Evolutionary conservation across 768 basidiomycete species (phyloP), one percentile per base, ranked within the genome.

Genomic region (Leucocoprinus birnbaumii): DNA sequence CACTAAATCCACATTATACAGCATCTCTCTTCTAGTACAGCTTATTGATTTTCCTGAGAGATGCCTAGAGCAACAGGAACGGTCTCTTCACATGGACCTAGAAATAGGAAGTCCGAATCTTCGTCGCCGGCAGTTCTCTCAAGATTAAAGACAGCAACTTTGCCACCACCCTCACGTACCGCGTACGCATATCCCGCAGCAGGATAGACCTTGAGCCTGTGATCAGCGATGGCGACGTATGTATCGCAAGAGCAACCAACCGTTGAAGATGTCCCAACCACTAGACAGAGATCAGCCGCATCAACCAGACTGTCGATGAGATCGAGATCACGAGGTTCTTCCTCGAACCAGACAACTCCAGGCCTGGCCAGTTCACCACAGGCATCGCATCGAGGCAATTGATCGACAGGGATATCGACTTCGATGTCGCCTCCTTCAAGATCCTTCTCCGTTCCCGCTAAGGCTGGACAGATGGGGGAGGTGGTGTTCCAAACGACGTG

Each of bases 261-360:
- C 19, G 71, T 73, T 2, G 79, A 80, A 3, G 78, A 80, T 31
- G 82, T 84, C 18, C 82, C 83, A 50, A 84, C 67, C 4, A 84
- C 79, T 2, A 85, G 65, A 47, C 75, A 75, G 13, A 84, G 62
- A 65, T 84, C 82, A 7, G 76, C 79, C n/a, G 68, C 52, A 2
- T 68, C 62, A 1, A 83, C 74, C 10, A 79, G 40, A 16, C 68
- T 55, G 41, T 74, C 67, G 48, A 81, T 80, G 24, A 65, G 57
- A 18, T 72, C 64, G 53, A 80, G n/a, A 9, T 73, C 61, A 10
- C 66, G 58, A 1, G 77, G 74, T 34, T 18, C 59, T 60, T 84
- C 82, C 2, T 76, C 79, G 58, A 85, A 86, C 82, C 82, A 84
- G 1, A 84, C 80, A 3, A 84, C 80, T 3, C 75, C 81, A 5